phyloP scores from a whole-genome alignment of 352 stramenopile species.

The Phytophthora sp. region DNA sequence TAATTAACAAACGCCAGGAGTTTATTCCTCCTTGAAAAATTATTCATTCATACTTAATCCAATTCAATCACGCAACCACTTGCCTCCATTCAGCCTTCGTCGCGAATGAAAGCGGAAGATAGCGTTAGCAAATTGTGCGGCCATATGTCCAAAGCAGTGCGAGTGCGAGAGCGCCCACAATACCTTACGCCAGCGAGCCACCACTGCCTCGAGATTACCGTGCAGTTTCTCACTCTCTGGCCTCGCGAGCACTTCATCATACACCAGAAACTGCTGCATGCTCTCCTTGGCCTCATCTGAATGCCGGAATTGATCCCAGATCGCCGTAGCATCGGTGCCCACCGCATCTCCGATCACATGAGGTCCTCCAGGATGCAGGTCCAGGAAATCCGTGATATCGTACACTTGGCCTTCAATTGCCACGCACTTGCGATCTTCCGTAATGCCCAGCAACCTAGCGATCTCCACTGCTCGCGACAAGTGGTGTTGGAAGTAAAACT shows the following conservation, averaged over 20 bases:
- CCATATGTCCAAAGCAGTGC: slow-evolving; percentile 57
- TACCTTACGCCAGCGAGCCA: slow-evolving; percentile 55
- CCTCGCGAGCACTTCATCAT: slow-evolving; percentile 48
- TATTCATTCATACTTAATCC: slow-evolving; percentile 22
- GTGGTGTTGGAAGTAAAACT: slow-evolving; percentile 80
- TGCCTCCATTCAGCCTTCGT: slow-evolving; percentile 1
- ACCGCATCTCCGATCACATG: slow-evolving; percentile 78
- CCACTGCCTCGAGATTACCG: slow-evolving; percentile 47
- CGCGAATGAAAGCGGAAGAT: slow-evolving; percentile 49
- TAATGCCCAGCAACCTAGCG: slow-evolving; percentile 49
- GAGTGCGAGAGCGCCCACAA: slow-evolving; percentile 63
- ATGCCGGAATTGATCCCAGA: slow-evolving; percentile 80
- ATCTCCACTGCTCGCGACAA: slow-evolving; percentile 71
- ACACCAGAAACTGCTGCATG: slow-evolving; percentile 69
- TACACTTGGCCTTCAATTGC: slow-evolving; percentile 71
- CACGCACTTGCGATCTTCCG: slow-evolving; percentile 57
- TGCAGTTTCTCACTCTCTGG: slow-evolving; percentile 27
- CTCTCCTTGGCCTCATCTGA: slow-evolving; percentile 62
- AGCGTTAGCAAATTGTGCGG: slow-evolving; percentile 43
- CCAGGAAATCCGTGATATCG: slow-evolving; percentile 71
- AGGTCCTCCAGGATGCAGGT: slow-evolving; percentile 67
- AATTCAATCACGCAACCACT: slow-evolving; percentile 10
- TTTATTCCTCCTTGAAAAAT: slow-evolving; percentile 5
- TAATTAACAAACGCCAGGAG: slow-evolving; percentile 18
- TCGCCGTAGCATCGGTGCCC: slow-evolving; percentile 65